These are phyloP conservation scores for Cyclotella choctawhatcheeana DNA, from an alignment of 108 stramenopile genomes.

Conservation along the genomic window DNA sequence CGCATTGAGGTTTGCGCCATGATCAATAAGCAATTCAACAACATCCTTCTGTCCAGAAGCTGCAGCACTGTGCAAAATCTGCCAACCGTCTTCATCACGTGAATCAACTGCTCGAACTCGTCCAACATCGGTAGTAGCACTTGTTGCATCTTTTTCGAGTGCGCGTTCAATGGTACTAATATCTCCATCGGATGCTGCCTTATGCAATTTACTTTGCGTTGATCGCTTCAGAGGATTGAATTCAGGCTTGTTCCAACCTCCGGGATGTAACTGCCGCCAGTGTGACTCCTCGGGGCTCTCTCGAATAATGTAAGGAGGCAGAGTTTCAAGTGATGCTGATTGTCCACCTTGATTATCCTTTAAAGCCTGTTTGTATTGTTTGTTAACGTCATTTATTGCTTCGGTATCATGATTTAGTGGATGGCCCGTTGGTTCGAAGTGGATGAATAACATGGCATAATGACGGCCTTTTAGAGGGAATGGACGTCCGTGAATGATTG, in stretches of 20 bases:
- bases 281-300: conserved; percentile 53
- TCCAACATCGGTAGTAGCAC: neutral
- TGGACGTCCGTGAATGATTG: conserved; percentile 65
- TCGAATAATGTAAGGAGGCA: conserved; percentile 61
- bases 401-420: conserved; percentile 18
- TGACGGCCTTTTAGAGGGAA: conserved; percentile 83
- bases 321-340: conserved; percentile 21
- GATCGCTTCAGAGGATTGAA: conserved; percentile 25
- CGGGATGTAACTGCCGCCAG: conserved; percentile 49
- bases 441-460: conserved; percentile 85
- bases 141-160: conserved; percentile 11
- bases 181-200: conserved; percentile 25
- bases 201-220: conserved; percentile 20
- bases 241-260: conserved; percentile 40
- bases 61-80: conserved; percentile 61
- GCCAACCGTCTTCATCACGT: conserved; percentile 65
- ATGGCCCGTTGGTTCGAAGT: conserved; percentile 80
- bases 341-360: conserved; percentile 33
- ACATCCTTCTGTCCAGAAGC: conserved; percentile 60
- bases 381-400: conserved; percentile 13
- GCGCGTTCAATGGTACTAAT: conserved; percentile 12
- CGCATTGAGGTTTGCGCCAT: conserved; percentile 66
- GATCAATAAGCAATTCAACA: conserved; percentile 56
- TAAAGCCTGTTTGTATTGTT: conserved; percentile 35
- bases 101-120: conserved; percentile 9